Evolutionary conservation across 169 alveolate genomes (phyloP).

Genomic region (Sarcocystis neurona): DNA sequence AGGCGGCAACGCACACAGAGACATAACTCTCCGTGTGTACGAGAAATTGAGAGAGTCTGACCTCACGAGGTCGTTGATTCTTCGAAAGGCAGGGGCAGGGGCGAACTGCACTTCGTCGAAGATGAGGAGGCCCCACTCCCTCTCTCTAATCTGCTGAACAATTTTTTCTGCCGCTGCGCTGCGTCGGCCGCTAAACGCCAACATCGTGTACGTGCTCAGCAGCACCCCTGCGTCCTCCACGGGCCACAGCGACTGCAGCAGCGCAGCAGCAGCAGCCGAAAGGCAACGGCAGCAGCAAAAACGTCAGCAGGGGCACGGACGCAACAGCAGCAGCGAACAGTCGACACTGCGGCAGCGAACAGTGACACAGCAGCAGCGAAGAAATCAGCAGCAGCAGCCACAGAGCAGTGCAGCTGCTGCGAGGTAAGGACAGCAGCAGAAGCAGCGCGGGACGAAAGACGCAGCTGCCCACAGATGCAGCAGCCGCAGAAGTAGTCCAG

Average conservation of each 20-base stretch:
- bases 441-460: no score
- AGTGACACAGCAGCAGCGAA: background rate
- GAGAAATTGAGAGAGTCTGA: background rate
- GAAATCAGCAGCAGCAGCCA: background rate
- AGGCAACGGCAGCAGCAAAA: background rate
- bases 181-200: constrained; percentile 90
- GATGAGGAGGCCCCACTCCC: constrained; percentile 98
- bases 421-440: no score
- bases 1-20: background rate
- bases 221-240: constrained; percentile 91
- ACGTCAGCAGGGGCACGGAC: background rate
- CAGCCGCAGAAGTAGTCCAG: no score
- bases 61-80: constrained; percentile 82
- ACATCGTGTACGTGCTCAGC: constrained; percentile 95
- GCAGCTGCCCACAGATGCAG: no score
- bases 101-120: constrained; percentile 99
- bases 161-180: constrained; percentile 84
- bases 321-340: background rate
- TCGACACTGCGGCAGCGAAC: background rate
- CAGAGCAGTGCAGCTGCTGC: no score
- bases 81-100: constrained; percentile 97
- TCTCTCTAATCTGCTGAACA: constrained; percentile 83
- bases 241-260: constrained; percentile 77
- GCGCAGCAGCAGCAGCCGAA: background rate
- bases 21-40: background rate